Conservation (phyloP, 371 early-diverging fungal species). For the Massospora cicadina region DNA sequence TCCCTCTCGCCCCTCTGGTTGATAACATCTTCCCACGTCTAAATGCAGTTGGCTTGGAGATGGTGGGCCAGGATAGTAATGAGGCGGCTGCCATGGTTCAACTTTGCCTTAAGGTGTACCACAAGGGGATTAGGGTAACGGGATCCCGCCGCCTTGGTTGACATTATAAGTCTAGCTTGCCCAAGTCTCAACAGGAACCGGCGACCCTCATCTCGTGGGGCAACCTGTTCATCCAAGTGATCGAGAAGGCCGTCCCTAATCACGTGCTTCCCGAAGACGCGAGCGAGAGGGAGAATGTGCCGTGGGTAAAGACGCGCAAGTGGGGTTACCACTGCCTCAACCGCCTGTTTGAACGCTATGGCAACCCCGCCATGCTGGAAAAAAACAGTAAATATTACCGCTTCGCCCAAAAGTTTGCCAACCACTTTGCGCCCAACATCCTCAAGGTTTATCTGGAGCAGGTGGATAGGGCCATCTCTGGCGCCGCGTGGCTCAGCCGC, state of each 20-base stretch:
- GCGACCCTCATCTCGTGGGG: constrained; percentile 66
- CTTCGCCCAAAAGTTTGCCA: constrained; percentile 61
- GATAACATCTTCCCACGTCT: constrained; percentile 54
- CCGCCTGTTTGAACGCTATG: constrained; percentile 57
- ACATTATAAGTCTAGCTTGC: constrained; percentile 30
- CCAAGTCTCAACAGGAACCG: constrained; percentile 36
- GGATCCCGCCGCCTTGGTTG: background rate
- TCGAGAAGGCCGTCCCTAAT: constrained; percentile 39
- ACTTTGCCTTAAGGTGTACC: constrained; percentile 58
- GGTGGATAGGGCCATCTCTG: constrained; percentile 44
- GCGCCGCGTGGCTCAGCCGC: constrained; percentile 39
- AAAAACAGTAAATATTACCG: constrained; percentile 31
- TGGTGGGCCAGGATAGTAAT: constrained; percentile 30
- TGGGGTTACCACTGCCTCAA: constrained; percentile 80
- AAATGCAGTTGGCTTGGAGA: constrained; percentile 38
- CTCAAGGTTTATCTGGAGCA: constrained; percentile 57
- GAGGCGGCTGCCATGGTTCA: constrained; percentile 75
- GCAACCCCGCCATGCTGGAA: constrained; percentile 44
- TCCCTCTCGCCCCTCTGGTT: constrained; percentile 28
- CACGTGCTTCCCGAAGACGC: constrained; percentile 32
- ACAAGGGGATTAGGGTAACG: background rate
- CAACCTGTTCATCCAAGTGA: constrained; percentile 54
- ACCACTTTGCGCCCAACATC: constrained; percentile 72
- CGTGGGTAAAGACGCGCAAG: constrained; percentile 83
- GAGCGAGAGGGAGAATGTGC: constrained; percentile 54